phyloP scores from a whole-genome alignment of 1,284 basidiomycete genomes.

The Trametes pubescens region DNA sequence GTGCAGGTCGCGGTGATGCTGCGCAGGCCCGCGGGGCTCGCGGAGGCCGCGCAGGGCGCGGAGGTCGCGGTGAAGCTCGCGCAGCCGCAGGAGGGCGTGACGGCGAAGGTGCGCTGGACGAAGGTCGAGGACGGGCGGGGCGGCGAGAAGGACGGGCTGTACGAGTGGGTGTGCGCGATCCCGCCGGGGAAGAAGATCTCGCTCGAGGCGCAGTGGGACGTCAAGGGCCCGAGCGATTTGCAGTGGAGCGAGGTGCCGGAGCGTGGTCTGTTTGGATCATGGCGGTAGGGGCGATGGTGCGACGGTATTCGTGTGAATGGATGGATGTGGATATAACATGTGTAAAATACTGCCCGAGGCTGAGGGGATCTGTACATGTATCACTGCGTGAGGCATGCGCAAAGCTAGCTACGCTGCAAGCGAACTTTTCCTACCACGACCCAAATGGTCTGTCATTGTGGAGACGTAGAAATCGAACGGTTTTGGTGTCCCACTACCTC shows the following conservation, averaged over 20 bases:
- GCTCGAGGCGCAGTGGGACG: constrained; percentile 58
- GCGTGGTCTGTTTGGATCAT: not conserved
- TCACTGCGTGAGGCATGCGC: too few species aligned
- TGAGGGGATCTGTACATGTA: too few species aligned
- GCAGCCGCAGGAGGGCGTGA: constrained; percentile 7
- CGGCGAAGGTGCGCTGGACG: constrained; percentile 38
- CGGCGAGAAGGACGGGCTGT: constrained; percentile 41
- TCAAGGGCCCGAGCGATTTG: constrained; percentile 33
- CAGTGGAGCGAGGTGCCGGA: constrained; percentile 13
- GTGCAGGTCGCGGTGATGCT: constrained; percentile 54
- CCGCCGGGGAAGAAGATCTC: constrained; percentile 44
- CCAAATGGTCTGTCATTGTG: too few species aligned
- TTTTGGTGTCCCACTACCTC: too few species aligned
- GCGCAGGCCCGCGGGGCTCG: constrained; percentile 55
- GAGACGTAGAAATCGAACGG: too few species aligned
- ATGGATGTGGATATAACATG: too few species aligned
- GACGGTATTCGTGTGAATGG: too few species aligned
- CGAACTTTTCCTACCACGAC: too few species aligned
- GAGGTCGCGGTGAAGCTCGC: constrained; percentile 42
- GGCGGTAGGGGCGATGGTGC: too few species aligned
- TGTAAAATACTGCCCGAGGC: too few species aligned
- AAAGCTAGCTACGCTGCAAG: too few species aligned
- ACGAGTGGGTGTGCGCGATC: constrained; percentile 41
- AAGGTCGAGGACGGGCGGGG: constrained; percentile 34
- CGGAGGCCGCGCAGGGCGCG: constrained; percentile 52